Evolutionary conservation across 768 basidiomycete genomes (phyloP).

Genomic region (Clitopilus passeckerianus): DNA sequence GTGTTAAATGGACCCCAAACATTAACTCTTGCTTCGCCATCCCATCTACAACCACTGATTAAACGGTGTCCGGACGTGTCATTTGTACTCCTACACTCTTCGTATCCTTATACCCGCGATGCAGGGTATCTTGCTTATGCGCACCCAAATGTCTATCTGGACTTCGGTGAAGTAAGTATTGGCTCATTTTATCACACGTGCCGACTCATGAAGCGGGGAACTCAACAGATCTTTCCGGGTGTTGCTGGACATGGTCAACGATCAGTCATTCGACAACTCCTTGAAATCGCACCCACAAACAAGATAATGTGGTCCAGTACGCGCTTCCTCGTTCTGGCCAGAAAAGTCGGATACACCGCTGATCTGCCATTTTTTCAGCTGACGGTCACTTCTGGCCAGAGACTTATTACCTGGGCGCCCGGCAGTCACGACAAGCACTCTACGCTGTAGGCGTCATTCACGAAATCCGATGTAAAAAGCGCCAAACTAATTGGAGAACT

Average conservation of each 20-base stretch:
- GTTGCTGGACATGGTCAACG: constrained; percentile 62
- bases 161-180: constrained; percentile 63
- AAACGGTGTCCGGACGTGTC: constrained; percentile 52
- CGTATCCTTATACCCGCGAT: constrained; percentile 77
- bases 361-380: constrained; percentile 22
- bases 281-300: constrained; percentile 71
- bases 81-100: constrained; percentile 68
- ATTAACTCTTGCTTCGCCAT: constrained; percentile 53
- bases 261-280: constrained; percentile 50
- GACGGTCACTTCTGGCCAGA: constrained; percentile 79
- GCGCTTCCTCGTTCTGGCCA: neutral
- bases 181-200: neutral
- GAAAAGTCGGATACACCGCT: neutral
- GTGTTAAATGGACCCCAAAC: constrained; percentile 71
- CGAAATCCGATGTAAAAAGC: neutral
- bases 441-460: constrained; percentile 38
- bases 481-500: neutral
- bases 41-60: constrained; percentile 65
- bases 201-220: neutral
- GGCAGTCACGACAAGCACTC: constrained; percentile 60
- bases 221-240: constrained; percentile 53
- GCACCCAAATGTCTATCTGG: constrained; percentile 71
- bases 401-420: constrained; percentile 60
- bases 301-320: constrained; percentile 81
- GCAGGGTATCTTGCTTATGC: constrained; percentile 72